phyloP scores from a whole-genome alignment of 768 basidiomycete species.

The Paxillus involutus region DNA sequence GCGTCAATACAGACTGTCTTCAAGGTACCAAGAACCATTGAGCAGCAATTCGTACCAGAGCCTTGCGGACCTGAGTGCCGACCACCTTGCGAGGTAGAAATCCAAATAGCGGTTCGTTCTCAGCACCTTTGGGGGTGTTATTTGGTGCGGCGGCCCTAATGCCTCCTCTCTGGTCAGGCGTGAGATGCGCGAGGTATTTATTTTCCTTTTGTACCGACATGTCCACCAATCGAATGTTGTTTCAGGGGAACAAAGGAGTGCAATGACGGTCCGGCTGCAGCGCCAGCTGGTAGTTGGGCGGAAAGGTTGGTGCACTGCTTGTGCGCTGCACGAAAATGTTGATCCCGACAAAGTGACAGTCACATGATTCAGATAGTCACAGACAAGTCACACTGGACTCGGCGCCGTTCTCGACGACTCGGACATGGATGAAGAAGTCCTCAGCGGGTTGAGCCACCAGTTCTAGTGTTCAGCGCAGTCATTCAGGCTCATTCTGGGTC shows the following conservation, averaged over 20 bases:
- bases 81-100: constrained; percentile 70
- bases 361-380: no score
- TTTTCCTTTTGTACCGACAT: constrained; percentile 38
- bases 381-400: no score
- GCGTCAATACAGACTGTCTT: not conserved
- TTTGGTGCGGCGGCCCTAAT: not conserved
- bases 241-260: not conserved
- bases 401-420: no score
- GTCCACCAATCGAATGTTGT: not conserved
- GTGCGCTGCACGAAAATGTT: no score
- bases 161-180: constrained; percentile 32
- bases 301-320: not conserved
- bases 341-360: no score
- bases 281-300: not conserved
- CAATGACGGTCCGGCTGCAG: not conserved
- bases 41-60: constrained; percentile 54
- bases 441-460: no score
- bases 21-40: not conserved
- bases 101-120: constrained; percentile 67
- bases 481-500: no score
- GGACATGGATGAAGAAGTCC: no score
- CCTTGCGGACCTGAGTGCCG: constrained; percentile 61
- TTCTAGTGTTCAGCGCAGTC: no score
- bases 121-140: constrained; percentile 13
- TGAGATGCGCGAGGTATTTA: constrained; percentile 53